Conservation (phyloP, 2,329 filamentous ascomycete species). For the Curvularia spicifera region DNA sequence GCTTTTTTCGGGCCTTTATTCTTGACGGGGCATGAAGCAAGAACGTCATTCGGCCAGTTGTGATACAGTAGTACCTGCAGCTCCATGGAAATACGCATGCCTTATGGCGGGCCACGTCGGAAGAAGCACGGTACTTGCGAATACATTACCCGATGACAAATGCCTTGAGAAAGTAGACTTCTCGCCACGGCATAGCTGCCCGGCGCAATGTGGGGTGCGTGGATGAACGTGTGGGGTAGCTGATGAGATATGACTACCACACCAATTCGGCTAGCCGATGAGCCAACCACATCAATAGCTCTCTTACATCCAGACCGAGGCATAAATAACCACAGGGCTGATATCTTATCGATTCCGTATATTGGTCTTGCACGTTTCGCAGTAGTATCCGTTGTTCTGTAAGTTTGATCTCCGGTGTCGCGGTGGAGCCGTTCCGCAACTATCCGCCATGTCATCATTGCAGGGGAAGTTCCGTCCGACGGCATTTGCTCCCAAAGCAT, state of each 20-base stretch:
- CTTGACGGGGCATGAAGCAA: neutral
- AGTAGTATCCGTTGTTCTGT: neutral
- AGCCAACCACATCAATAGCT: slow-evolving; percentile 7
- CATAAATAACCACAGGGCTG: neutral
- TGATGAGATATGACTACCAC: neutral
- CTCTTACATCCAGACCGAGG: neutral
- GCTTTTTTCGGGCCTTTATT: slow-evolving; percentile 8
- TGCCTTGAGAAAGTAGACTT: neutral
- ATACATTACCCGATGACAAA: neutral
- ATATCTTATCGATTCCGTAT: neutral
- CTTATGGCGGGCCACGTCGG: neutral
- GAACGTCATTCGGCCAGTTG: neutral
- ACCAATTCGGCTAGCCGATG: slow-evolving; percentile 2
- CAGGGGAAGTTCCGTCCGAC: neutral
- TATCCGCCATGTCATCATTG: neutral
- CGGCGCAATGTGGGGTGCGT: slow-evolving; percentile 4
- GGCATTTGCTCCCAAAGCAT: neutral
- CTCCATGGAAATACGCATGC: neutral
- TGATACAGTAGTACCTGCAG: neutral
- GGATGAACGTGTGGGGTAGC: slow-evolving; percentile 5
- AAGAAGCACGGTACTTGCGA: neutral
- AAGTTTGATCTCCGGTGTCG: neutral
- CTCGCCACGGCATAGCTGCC: neutral
- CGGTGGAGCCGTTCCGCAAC: neutral
- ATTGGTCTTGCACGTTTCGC: neutral